Conservation (phyloP, 108 stramenopile genomes). For the Discostella stelligeroides region DNA sequence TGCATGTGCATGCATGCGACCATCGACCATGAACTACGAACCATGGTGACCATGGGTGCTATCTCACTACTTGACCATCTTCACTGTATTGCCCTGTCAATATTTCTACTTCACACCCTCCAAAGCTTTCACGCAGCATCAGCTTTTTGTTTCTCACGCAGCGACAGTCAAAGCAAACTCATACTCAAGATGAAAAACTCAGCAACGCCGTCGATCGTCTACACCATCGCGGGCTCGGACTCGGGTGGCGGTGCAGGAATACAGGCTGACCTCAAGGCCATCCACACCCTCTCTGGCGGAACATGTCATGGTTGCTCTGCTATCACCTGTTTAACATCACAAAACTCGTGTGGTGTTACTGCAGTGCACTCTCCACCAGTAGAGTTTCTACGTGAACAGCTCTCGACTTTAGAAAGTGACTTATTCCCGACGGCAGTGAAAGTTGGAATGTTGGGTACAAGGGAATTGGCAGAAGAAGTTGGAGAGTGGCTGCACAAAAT, state of each 20-base stretch:
- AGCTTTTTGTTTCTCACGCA: constrained; percentile 11
- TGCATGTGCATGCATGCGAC: too few species aligned
- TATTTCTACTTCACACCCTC: neutral
- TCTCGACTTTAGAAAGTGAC: constrained; percentile 73
- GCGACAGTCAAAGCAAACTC: neutral
- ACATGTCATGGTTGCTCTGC: constrained; percentile 90
- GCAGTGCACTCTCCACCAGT: constrained; percentile 66
- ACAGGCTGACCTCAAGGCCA: constrained; percentile 92
- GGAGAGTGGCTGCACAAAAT: constrained; percentile 60
- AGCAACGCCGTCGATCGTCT: constrained; percentile 76
- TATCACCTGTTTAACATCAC: constrained; percentile 90
- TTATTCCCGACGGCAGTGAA: constrained; percentile 86
- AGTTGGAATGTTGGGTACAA: constrained; percentile 90
- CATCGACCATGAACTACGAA: too few species aligned
- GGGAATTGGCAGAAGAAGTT: constrained; percentile 70
- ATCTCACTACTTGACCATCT: neutral
- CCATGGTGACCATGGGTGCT: neutral
- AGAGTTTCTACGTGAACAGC: constrained; percentile 58
- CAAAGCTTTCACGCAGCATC: neutral
- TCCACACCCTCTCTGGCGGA: constrained; percentile 71
- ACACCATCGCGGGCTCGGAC: constrained; percentile 94
- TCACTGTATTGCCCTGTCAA: neutral
- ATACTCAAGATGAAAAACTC: neutral
- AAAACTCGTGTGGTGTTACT: constrained; percentile 80
- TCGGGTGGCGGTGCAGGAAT: constrained; percentile 96